Evolutionary conservation across 2,329 filamentous ascomycete species (phyloP), one percentile per base, ranked within the genome.

Genomic region (Coniella lustricola): DNA sequence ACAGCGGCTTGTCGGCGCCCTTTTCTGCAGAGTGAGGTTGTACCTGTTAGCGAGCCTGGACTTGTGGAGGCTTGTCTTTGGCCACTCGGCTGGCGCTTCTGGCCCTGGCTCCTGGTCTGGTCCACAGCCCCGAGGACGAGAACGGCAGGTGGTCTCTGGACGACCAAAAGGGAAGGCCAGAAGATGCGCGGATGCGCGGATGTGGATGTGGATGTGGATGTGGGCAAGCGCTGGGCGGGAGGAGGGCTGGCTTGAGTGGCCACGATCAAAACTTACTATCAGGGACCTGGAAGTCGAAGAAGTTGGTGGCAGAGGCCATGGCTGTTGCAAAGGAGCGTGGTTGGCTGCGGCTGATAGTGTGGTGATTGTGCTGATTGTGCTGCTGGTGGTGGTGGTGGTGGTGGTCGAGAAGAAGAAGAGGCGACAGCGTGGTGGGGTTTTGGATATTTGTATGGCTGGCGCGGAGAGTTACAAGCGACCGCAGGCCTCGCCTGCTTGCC

Each of bases 261-360:
- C n/a, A n/a, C n/a, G n/a, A n/a, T n/a, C n/a, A n/a, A n/a, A n/a
- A 77, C 83, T 55, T 74, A 89, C 85, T 90, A 69, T 91, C 82
- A 58, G 85, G 79, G 56, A 87, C 83, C 72, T 84, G 87, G 70
- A 94, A 94, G 65, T 90, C 85, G 75, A 85, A 93, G 67, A 95
- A 88, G 48, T 65, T 73, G 17, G 82, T 83, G 58, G 82, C 82
- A 48, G 82, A 83, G 22, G 83, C 70, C 84, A 87, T 87, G n/a
- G n/a, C n/a, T 57, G 60, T 65, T 61, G 56, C 55, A 49, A 57
- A 57, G 14, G 43, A 39, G 36, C 18, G 38, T 46, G 52, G 31
- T 35, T 40, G 48, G 34, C 45, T 49, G 44, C 21, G 16, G 37
- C 22, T 25, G 50, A 50, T 49, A 25, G 45, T 43, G 31, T 17